phyloP scores from a whole-genome alignment of 2,329 filamentous ascomycete genomes.

The Capronia coronata region DNA sequence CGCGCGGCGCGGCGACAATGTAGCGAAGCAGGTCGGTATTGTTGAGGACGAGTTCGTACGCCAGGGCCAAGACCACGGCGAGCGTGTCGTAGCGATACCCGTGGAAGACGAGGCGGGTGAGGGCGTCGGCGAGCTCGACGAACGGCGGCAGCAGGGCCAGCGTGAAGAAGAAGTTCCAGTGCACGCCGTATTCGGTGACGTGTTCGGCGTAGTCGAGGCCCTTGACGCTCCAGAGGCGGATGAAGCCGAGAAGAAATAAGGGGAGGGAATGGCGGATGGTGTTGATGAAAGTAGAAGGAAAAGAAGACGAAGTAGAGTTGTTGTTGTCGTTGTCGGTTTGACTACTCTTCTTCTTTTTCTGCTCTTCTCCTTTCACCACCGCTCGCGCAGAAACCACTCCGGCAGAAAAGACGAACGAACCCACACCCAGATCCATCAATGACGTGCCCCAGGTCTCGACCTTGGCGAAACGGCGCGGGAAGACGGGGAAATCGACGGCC shows the following conservation, averaged over 20 bases:
- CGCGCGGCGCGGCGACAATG: constrained; percentile 72
- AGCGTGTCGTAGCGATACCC: constrained; percentile 56
- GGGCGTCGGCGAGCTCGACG: constrained; percentile 68
- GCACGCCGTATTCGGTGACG: constrained; percentile 93
- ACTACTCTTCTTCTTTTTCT: too few species aligned
- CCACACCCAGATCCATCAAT: constrained; percentile 96
- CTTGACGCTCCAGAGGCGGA: constrained; percentile 84
- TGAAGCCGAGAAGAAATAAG: constrained; percentile 68
- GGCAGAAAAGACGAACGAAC: constrained; percentile 92
- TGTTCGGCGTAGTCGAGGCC: constrained; percentile 94
- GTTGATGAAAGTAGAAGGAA: constrained; percentile 54
- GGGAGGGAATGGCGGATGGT: constrained; percentile 78
- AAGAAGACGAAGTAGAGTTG: constrained; percentile 23
- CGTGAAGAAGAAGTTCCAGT: constrained; percentile 99
- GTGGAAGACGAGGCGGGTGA: constrained; percentile 55
- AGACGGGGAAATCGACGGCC: constrained; percentile 91
- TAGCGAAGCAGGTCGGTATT: constrained; percentile 72
- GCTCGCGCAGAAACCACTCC: constrained; percentile 84
- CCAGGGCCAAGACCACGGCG: constrained; percentile 59
- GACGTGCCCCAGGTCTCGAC: constrained; percentile 99
- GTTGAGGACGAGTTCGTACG: constrained; percentile 71
- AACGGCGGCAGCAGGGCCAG: constrained; percentile 83
- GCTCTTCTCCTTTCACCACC: constrained; percentile 33
- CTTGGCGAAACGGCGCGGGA: constrained; percentile 91
- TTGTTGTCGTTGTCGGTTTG: constrained; percentile 28